phyloP scores from a whole-genome alignment of 163 green algal genomes.

The Chloromonas sp. region DNA sequence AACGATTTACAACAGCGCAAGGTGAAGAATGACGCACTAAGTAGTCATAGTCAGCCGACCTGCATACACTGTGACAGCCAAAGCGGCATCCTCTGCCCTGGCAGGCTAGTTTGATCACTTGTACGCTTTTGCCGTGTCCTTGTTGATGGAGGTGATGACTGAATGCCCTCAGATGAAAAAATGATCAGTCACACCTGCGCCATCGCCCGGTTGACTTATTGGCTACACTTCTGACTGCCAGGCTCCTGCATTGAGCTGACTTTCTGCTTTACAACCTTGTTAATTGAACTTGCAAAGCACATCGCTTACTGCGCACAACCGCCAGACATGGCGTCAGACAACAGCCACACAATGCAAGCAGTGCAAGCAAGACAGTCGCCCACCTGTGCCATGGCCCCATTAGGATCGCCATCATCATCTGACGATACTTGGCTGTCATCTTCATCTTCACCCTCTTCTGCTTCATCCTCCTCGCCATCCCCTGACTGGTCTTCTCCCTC shows the following conservation, averaged over 20 bases:
- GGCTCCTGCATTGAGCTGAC: background rate
- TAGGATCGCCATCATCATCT: background rate
- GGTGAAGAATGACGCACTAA: background rate
- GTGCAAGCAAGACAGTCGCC: background rate
- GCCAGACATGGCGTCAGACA: background rate
- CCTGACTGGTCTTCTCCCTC: too few relatives aligned
- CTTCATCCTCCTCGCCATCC: conserved; percentile 9
- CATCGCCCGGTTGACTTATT: too few relatives aligned
- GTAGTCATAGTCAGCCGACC: background rate
- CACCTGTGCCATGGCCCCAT: background rate
- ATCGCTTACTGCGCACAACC: background rate
- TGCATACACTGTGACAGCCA: background rate
- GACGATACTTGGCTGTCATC: background rate
- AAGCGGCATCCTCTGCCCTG: background rate
- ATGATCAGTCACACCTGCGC: too few relatives aligned
- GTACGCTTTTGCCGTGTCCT: background rate
- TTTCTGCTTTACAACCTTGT: background rate
- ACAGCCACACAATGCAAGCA: background rate
- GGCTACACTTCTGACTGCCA: background rate
- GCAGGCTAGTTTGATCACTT: background rate
- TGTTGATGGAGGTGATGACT: too few relatives aligned
- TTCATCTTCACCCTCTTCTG: conserved; percentile 14
- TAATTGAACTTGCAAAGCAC: too few relatives aligned
- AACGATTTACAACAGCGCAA: background rate
- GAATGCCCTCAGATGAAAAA: too few relatives aligned